Conservation (phyloP, 1,139 yeast genomes). For the Protomyces pachydermus region DNA sequence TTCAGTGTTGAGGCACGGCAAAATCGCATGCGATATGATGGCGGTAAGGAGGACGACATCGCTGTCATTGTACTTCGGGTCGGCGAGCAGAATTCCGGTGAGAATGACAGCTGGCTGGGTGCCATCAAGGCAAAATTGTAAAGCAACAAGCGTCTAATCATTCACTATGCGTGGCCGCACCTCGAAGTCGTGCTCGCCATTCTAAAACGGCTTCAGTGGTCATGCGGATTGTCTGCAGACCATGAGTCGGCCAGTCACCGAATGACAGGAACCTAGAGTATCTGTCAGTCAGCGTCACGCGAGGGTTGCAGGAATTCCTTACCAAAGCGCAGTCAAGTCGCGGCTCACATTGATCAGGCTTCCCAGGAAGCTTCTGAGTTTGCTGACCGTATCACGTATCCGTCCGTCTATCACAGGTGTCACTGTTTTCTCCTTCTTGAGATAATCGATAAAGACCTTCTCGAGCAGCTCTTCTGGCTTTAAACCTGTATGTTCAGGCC, state of each 20-base stretch:
- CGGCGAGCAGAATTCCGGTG: not conserved
- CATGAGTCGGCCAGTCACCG: not conserved
- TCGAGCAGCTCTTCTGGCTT: slow-evolving; percentile 14
- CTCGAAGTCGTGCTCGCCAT: not conserved
- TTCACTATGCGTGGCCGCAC: too few species aligned
- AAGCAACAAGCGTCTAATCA: not conserved
- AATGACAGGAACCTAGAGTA: not conserved
- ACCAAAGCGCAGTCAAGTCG: slow-evolving; percentile 1
- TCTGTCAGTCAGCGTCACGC: not conserved
- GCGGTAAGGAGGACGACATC: slow-evolving; percentile 25
- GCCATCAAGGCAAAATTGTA: not conserved
- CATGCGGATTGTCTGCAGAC: not conserved
- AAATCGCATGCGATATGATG: slow-evolving; percentile 19
- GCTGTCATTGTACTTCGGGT: slow-evolving; percentile 10
- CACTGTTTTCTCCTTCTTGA: not conserved
- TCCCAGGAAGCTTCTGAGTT: slow-evolving; percentile 9
- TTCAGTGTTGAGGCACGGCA: slow-evolving; percentile 20
- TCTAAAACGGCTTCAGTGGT: not conserved
- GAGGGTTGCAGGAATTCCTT: not conserved
- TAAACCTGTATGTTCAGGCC: slow-evolving; percentile 13
- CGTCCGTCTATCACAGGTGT: slow-evolving; percentile 11
- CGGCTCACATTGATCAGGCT: not conserved
- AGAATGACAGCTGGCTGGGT: not conserved
- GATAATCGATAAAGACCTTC: slow-evolving; percentile 4
- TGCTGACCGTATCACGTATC: slow-evolving; percentile 1